phyloP scores from a whole-genome alignment of 1,284 basidiomycete genomes.

The Cerioporus squamosus region DNA sequence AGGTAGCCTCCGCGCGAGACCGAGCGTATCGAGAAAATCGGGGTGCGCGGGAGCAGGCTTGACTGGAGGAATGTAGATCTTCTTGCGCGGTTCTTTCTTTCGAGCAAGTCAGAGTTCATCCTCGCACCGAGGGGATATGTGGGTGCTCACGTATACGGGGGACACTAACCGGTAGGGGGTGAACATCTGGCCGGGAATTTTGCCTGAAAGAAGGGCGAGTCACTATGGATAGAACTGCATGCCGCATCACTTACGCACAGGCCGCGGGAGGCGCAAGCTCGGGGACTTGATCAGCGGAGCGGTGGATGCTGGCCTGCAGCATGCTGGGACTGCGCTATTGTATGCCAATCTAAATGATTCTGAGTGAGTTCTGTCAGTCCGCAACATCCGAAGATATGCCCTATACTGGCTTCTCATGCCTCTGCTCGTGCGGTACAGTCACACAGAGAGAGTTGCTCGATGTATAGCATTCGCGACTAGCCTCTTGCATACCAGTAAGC shows the following conservation, averaged over 20 bases:
- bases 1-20: conserved; percentile 75
- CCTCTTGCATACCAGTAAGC: too few species aligned
- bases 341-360: too few species aligned
- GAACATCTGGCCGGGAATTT: conserved; percentile 86
- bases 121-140: too few species aligned
- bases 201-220: conserved; percentile 58
- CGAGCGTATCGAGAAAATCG: conserved; percentile 91
- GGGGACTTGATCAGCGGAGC: conserved; percentile 92
- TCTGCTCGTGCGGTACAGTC: conserved; percentile 4
- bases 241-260: conserved; percentile 50
- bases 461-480: too few species aligned
- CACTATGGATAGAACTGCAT: neutral
- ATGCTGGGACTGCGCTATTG: conserved; percentile 61
- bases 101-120: conserved; percentile 26
- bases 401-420: conserved; percentile 6
- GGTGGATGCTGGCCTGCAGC: conserved; percentile 67
- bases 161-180: conserved; percentile 90
- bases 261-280: conserved; percentile 82
- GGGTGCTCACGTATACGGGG: conserved; percentile 74
- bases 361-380: neutral
- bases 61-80: conserved; percentile 84
- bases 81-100: conserved; percentile 69
- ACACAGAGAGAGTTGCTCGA: too few species aligned
- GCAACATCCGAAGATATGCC: neutral
- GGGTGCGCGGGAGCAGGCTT: conserved; percentile 85